These are phyloP conservation scores for Phytophthora ohioensis DNA, from an alignment of 352 stramenopile species.

Conservation along the genomic window DNA sequence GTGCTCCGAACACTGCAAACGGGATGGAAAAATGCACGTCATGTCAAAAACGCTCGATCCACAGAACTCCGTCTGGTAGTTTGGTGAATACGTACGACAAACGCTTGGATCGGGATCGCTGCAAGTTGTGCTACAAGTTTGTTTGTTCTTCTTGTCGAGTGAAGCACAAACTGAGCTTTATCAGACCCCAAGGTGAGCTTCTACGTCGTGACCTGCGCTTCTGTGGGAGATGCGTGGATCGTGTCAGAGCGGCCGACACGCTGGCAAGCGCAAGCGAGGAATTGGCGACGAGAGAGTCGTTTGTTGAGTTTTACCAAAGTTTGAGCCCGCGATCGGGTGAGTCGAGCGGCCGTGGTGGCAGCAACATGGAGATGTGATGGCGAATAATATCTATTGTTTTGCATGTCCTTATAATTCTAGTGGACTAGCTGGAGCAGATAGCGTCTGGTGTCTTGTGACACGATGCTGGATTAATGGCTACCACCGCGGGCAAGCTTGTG, in stretches of 20 bases:
- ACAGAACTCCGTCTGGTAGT: slow-evolving; percentile 12
- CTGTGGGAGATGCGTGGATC: slow-evolving; percentile 37
- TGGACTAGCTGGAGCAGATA: slow-evolving; percentile 30
- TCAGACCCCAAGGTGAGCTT: slow-evolving; percentile 29
- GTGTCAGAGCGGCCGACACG: slow-evolving; percentile 31
- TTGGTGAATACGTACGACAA: slow-evolving; percentile 31
- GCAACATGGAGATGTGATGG: slow-evolving; percentile 18
- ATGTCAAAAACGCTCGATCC: slow-evolving; percentile 37
- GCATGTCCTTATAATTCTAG: slow-evolving; percentile 16
- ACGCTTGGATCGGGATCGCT: slow-evolving; percentile 28
- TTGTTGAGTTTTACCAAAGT: slow-evolving; percentile 34
- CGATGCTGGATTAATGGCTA: slow-evolving; percentile 27
- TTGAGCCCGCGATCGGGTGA: slow-evolving; percentile 22
- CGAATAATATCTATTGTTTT: slow-evolving; percentile 38
- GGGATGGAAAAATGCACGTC: slow-evolving; percentile 36
- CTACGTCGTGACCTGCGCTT: slow-evolving; percentile 35
- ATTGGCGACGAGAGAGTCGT: slow-evolving; percentile 18
- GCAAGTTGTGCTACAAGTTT: slow-evolving; percentile 43
- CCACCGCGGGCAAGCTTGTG: slow-evolving; percentile 23
- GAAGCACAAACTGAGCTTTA: slow-evolving; percentile 40
- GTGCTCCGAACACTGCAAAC: background rate
- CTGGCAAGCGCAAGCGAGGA: slow-evolving; percentile 38
- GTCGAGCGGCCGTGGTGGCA: slow-evolving; percentile 11
- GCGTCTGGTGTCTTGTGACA: slow-evolving; percentile 28
- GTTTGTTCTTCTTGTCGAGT: slow-evolving; percentile 44